Evolutionary conservation across 352 stramenopile genomes (phyloP), one percentile per base, ranked within the genome.

Genomic region (Phytophthora brassicae): DNA sequence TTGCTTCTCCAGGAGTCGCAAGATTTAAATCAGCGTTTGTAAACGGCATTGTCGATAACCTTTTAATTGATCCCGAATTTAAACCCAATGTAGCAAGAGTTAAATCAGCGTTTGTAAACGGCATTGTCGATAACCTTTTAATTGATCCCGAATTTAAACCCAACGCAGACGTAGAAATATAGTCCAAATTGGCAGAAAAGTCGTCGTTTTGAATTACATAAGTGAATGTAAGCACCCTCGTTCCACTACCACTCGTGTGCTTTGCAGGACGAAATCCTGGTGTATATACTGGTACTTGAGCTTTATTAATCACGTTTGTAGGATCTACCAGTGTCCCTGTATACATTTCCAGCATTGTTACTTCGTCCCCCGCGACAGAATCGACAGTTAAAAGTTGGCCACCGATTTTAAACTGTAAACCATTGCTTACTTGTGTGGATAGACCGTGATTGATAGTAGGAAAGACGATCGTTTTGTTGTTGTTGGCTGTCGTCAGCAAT

Each of bases 121-220:
- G 75, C 0, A 63, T 77, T 2, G 75, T 86, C 0, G 80, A 83
- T 5, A 77, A 41, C 11, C 78, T 62, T 42, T 85, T 87, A 31
- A 92, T 87, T 0, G 78, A 79, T 1, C 81, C 79, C 1, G 68
- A 73, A 9, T 79, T 81, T 8, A 86, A 56, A 20, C 74, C 65
- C 17, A 93, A 39, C 28, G 84, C 71, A 2, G 68, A 63, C 4
- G 73, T 79, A 7, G 71, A 81, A 4, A 63, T 22, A 41, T 89
- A 91, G 19, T 67, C 77, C n/a, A 93, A 53, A 43, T 77, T 54
- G 14, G 58, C 7, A 1, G 81, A 77, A 3, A 56, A 39, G 26
- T 94, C 85, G 12, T 81, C 82, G 2, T 72, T 60, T 60, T 91
- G 77, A 14, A 92, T 72, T 0, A 41, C 47, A 43, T 92, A 92